Conservation (phyloP, 108 stramenopile species). For the Skeletonema costatum region DNA sequence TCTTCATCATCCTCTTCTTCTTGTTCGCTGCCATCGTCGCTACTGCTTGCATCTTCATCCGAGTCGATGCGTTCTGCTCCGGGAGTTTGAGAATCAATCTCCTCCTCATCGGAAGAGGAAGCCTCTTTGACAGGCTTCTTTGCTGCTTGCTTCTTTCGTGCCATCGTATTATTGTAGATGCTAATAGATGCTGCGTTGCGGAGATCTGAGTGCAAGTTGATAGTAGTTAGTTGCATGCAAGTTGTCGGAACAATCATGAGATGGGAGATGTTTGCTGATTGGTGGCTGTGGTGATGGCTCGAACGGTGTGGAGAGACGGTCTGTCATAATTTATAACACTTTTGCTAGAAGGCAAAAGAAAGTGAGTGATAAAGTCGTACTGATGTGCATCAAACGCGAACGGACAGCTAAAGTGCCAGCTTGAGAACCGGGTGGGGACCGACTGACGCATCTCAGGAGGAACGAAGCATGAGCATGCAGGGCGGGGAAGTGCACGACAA, state of each 20-base stretch:
- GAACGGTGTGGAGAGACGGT: not conserved
- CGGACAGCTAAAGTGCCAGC: no score
- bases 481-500: no score
- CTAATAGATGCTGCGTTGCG: not conserved
- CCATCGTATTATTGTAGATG: no score
- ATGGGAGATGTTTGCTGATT: not conserved
- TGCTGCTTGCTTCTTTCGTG: conserved; percentile 11
- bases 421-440: no score
- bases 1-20: conserved; percentile 22
- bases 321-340: not conserved
- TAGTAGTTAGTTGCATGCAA: no score
- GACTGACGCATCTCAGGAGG: no score
- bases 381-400: no score
- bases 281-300: not conserved
- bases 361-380: not conserved
- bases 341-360: no score
- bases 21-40: conserved; percentile 12
- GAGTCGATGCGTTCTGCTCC: conserved; percentile 32
- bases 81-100: conserved; percentile 18
- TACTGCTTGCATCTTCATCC: conserved; percentile 18
- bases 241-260: not conserved
- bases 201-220: not conserved
- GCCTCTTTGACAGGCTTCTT: not conserved
- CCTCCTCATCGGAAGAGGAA: conserved; percentile 12
- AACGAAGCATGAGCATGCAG: no score